Percentiles rank a stretch among this genome's conserved stretches.
Evolutionary conservation across 2,329 filamentous ascomycete genomes (phyloP).

Genomic region (Fusarium xyrophilum): DNA sequence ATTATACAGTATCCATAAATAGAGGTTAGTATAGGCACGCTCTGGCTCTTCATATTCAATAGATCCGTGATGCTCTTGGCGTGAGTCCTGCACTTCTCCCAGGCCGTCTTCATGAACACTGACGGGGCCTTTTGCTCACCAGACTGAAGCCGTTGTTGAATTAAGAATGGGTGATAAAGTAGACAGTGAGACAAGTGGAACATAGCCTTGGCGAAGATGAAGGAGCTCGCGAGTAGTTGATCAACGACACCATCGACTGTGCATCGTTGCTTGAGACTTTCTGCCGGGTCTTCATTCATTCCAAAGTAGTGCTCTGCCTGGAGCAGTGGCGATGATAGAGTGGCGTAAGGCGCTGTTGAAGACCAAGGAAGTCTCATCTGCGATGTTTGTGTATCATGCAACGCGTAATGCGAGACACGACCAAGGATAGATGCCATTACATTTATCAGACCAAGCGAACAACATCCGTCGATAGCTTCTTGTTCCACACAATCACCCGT

Average conservation of each 20-base stretch:
- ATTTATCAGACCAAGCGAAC: not conserved
- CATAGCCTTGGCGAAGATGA: slow-evolving; percentile 19
- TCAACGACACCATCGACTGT: not conserved
- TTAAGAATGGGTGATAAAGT: slow-evolving; percentile 6
- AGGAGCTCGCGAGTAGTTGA: slow-evolving; percentile 1
- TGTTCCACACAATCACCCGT: slow-evolving; percentile 1
- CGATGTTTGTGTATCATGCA: not conserved
- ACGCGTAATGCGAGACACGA: not conserved
- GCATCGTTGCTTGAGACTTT: not conserved
- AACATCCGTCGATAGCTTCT: not conserved
- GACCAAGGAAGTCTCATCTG: not conserved
- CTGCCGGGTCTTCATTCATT: not conserved
- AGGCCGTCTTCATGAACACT: slow-evolving; percentile 4
- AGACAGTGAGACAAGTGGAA: slow-evolving; percentile 13
- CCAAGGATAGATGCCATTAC: slow-evolving; percentile 13
- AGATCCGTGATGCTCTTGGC: not conserved
- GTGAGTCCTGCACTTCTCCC: slow-evolving; percentile 10
- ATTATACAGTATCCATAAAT: slow-evolving; percentile 20
- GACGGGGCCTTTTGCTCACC: slow-evolving; percentile 10
- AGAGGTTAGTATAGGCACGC: slow-evolving; percentile 7
- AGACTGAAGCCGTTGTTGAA: slow-evolving; percentile 1
- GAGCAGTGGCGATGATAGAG: not conserved
- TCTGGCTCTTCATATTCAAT: slow-evolving; percentile 5
- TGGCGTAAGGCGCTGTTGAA: not conserved
- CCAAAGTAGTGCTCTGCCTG: slow-evolving; percentile 10